Base-by-base conservation (phyloP, 1,284 basidiomycete species). In the Microbotryum silenes-acaulis region DNA sequence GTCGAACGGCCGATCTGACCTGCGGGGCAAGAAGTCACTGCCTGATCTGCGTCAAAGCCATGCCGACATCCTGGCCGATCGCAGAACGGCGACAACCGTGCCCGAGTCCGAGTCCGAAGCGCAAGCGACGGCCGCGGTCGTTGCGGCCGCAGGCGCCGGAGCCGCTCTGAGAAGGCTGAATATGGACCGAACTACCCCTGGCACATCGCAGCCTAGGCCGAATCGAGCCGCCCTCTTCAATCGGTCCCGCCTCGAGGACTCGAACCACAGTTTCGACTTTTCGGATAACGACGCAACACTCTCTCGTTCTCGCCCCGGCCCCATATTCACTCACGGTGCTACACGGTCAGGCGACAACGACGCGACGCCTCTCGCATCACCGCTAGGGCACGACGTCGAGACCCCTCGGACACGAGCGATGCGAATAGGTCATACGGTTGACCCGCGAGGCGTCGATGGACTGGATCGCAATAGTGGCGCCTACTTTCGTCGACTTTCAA, bases 401-500 rank as follows among this genome's bases (percentile, higher is more conserved):
- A 42, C 37, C 12, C 37, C 37, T 42, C 37, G 37, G 16, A 42
- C 37, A 18, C 37, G 37, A 42, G 37, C 37, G 37, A 42, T 42
- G 37, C 37, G 37, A 42, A 42, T 18, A 12, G 37, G 37, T 18
- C 10, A 42, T 42, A 18, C 37, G 14, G 12, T 42, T 18, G 37
- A 42, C 37, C 37, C 37, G 12, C 37, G 37, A 42, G 4, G 81
- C 81, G 48, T 80, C 85, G 8, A 82, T 88, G 72, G 85, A 88
- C 59, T 25, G 54, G 91, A 93, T 73, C 84, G 90, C 37, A 89
- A 92, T 74, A 74, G 74, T 54, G 72, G 73, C 14, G 89, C 89
- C 12, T 98, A 98, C 75, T 98, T 98, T 77, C 85, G 88, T 33
- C 85, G 93, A 21, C 79, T 94, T 20, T 82, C 81, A 21, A 85